A percentile compares a stretch with the other conserved stretches of the same genome.
These are phyloP conservation scores for Sclerotinia glacialis DNA, from an alignment of 2,329 filamentous ascomycete species.

Conservation along the genomic window DNA sequence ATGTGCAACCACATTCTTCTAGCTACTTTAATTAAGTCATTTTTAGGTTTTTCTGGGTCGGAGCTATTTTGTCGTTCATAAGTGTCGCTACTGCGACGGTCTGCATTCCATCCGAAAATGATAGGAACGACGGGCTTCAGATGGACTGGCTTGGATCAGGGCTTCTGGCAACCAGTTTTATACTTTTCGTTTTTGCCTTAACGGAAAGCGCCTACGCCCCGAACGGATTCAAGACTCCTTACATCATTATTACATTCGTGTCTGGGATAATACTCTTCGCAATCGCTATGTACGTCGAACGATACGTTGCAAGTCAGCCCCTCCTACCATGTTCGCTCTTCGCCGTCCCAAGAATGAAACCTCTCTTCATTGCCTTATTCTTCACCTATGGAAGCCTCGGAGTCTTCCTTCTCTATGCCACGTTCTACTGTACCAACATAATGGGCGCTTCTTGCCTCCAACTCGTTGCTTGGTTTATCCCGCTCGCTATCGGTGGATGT, in stretches of 20 bases:
- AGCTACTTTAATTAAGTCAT: background rate
- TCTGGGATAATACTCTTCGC: slow-evolving; percentile 58
- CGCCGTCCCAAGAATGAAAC: slow-evolving; percentile 62
- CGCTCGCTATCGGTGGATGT: slow-evolving; percentile 55
- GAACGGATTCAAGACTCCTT: slow-evolving; percentile 65
- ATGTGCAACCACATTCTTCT: slow-evolving; percentile 35
- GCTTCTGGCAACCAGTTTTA: slow-evolving; percentile 60
- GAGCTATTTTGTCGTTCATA: slow-evolving; percentile 50
- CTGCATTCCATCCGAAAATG: slow-evolving; percentile 50
- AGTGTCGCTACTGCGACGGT: slow-evolving; percentile 47
- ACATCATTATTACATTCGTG: slow-evolving; percentile 63
- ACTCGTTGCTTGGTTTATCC: slow-evolving; percentile 55
- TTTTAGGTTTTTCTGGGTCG: slow-evolving; percentile 55
- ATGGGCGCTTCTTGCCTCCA: slow-evolving; percentile 54
- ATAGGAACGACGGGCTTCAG: slow-evolving; percentile 40
- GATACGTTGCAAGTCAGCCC: slow-evolving; percentile 65
- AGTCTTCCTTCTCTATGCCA: slow-evolving; percentile 65
- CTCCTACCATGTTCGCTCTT: slow-evolving; percentile 69
- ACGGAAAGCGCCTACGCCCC: slow-evolving; percentile 67
- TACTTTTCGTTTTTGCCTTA: slow-evolving; percentile 69
- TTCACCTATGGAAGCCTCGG: slow-evolving; percentile 66
- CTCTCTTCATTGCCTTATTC: slow-evolving; percentile 58
- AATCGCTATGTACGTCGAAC: slow-evolving; percentile 65
- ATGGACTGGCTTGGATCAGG: slow-evolving; percentile 68
- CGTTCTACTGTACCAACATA: slow-evolving; percentile 58